Evolutionary conservation across 2,329 filamentous ascomycete species (phyloP), one percentile per base, ranked within the genome.

Genomic region (Paradendryphiella salina): DNA sequence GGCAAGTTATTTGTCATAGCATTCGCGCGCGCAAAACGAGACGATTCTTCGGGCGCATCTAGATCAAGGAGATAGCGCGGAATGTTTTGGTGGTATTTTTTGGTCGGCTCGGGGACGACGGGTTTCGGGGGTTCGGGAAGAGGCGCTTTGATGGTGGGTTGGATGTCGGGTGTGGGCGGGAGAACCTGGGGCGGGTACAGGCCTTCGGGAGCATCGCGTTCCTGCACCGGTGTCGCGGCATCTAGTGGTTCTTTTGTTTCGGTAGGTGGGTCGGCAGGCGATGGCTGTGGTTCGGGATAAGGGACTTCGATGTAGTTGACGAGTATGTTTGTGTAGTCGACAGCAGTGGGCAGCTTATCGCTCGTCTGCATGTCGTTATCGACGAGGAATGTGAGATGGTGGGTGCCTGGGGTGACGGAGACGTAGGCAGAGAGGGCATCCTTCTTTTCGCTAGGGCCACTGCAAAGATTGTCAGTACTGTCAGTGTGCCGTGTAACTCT

Each of bases 221-320:
- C 65, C 39, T 69, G 57, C 11, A 70, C 63, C 18, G 70, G 64
- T 13, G 56, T 58, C 2, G 38, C 42, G 18, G 64, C 54, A 20
- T 65, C 64, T 4, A 56, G 37, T 35, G 56, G 50, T 23, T 62
- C 58, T 34, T 62, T 48, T 32, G 58, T 55, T n/a, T 59, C 59
- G 9, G 60, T 34, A 34, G 56, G 52, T 23, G 51, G 57, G 21
- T 63, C 56, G 29, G 52, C 52, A 32, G 61, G 50, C 26, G 59
- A 47, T 9, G 79, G 78, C 4, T 34, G 35, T 23, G 86, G 75
- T 66, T 92, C 87, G 48, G 91, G 87, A 29, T 89, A 85, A 64
- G 83, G 89, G 56, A 97, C 89, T 77, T 99, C 94, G 67, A 99
- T 90, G 72, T 97, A 99, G 76, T 99, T 99, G 75, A 99, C 93